Conservation (phyloP, 2,329 filamentous ascomycete species). For the Raffaelea deltoideospora region DNA sequence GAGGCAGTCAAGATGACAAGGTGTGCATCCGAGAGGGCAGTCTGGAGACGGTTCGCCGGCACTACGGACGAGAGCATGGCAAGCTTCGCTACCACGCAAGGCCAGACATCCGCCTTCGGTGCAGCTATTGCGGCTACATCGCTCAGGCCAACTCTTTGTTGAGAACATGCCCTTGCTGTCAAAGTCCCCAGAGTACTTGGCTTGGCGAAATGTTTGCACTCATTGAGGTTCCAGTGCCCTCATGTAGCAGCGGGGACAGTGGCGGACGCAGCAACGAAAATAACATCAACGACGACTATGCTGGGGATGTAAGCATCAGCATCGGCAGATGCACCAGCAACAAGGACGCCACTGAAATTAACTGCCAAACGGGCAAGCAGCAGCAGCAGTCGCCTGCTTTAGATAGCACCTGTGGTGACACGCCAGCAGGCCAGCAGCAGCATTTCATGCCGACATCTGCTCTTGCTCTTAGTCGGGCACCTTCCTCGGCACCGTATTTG, state of each 20-base stretch:
- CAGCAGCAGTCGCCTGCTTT: too few species aligned
- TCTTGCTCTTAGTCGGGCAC: too few species aligned
- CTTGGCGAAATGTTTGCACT: conserved; percentile 6
- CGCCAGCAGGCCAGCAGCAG: too few species aligned
- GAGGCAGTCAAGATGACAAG: not conserved
- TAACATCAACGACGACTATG: not conserved
- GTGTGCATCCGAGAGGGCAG: conserved; percentile 9
- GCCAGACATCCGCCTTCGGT: conserved; percentile 3
- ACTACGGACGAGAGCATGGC: conserved; percentile 11
- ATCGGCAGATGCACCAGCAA: too few species aligned
- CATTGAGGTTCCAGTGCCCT: conserved; percentile 6
- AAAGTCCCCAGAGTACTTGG: conserved; percentile 2
- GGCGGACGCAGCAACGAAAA: not conserved
- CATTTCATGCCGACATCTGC: too few species aligned
- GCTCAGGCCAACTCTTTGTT: too few species aligned
- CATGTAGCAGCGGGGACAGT: not conserved
- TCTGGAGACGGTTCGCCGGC: conserved; percentile 10
- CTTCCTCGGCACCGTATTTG: too few species aligned
- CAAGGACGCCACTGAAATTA: too few species aligned
- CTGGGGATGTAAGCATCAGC: too few species aligned
- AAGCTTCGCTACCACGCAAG: conserved; percentile 6
- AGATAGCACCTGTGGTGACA: too few species aligned
- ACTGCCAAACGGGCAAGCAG: too few species aligned
- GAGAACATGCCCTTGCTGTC: conserved; percentile 5
- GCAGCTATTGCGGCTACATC: conserved; percentile 2